Evolutionary conservation across 2,329 filamentous ascomycete genomes (phyloP).

Genomic region (Hymenoscyphus fructigenus): DNA sequence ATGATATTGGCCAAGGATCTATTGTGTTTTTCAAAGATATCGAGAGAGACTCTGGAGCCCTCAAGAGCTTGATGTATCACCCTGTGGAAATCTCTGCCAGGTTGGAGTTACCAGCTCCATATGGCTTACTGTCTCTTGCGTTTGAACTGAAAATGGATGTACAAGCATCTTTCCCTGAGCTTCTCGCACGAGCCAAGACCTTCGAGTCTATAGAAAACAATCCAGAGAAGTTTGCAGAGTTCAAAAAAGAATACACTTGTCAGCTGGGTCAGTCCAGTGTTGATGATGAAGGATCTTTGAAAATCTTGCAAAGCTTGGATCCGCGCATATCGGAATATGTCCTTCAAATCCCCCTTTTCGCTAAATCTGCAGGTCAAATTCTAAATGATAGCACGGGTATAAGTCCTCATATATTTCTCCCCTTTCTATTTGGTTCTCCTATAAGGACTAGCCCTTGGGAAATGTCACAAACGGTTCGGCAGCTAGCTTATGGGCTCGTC

Average conservation of each 20-base stretch:
- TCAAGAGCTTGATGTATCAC: constrained; percentile 38
- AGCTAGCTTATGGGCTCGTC: constrained; percentile 55
- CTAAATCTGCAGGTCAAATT: constrained; percentile 26
- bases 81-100: constrained; percentile 45
- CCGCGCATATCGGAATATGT: constrained; percentile 51
- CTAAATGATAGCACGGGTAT: constrained; percentile 29
- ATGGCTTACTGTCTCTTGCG: constrained; percentile 41
- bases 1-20: constrained; percentile 64
- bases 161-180: constrained; percentile 28
- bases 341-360: constrained; percentile 41
- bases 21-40: constrained; percentile 71
- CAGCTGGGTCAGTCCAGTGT: not conserved
- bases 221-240: constrained; percentile 25
- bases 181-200: constrained; percentile 26
- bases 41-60: constrained; percentile 15
- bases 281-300: not conserved
- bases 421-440: constrained; percentile 59
- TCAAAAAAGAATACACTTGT: constrained; percentile 29
- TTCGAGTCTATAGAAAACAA: constrained; percentile 22
- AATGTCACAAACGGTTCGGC: constrained; percentile 49
- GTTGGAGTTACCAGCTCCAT: constrained; percentile 41
- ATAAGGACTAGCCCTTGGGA: constrained; percentile 57
- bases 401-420: constrained; percentile 57
- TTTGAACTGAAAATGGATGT: constrained; percentile 35
- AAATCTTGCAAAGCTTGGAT: constrained; percentile 40